Evolutionary conservation across 441 rosid species (phyloP), one percentile per base, ranked within the genome.

Genomic region (Pelargonium cotyledonis): DNA sequence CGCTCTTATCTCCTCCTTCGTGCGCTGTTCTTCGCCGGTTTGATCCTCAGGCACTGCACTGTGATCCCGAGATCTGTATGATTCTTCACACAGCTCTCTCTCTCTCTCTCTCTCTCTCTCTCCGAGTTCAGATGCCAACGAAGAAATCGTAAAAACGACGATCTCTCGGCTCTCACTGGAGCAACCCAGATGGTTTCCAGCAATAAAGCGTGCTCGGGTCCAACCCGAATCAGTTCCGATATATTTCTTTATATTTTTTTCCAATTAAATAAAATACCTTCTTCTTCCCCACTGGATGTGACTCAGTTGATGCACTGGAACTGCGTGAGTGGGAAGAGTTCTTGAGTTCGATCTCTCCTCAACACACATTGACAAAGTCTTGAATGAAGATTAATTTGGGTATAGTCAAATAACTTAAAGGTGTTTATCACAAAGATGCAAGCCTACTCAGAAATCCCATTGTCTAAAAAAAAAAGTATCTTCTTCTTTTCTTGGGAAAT

Each of bases 31-130:
- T 61, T 58, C 68, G 63, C 65, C 63, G 76, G 69, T 69, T 71
- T 74, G 16, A 15, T 47, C 23, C 65, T 69, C 58, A 9, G 65
- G 23, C 72, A 71, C 75, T 47, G 72, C 69, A 18, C 72, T 68
- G 68, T 70, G 63, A 19, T 58, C 70, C 67, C 51, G 72, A 71
- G 83, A 84, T 80, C 86, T 71, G 77, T 38, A 5, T 65, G 55
- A 63, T 58, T 29, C 8, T 21, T 47, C 18, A 35, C 67, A 6
- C 14, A 40, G 58, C 67, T 66, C 68, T 74, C 69, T 62, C 76
- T 40, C 72, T 60, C 53, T 21, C 23, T 21, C 23, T 21, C 78
- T 63, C 76, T 40, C 72, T 60, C 53, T 21, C 23, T 21, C 23
- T 21, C 78, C 57, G 65, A 38, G 55, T 47, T 49, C 69, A 72